Conservation (phyloP, 805 yeast species). For the Candida silvicultrix region DNA sequence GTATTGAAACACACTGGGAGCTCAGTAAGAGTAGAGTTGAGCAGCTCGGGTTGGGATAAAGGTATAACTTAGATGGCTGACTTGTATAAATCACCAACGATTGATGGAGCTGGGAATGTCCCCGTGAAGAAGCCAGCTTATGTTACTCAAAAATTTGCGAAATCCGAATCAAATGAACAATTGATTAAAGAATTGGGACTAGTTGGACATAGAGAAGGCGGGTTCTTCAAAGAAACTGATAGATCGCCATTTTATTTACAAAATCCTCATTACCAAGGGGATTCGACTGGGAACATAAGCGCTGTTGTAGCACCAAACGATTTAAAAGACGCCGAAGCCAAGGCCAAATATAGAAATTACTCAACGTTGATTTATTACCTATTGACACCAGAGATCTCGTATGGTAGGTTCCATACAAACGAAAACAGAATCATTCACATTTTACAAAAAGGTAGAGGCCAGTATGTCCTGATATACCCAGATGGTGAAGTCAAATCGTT, state of each 20-base stretch:
- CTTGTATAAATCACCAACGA: conserved; percentile 8
- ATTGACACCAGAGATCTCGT: conserved; percentile 42
- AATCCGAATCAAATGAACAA: conserved; percentile 18
- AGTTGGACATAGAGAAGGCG: conserved; percentile 48
- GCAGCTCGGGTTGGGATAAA: too few relatives aligned
- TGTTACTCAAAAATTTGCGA: conserved; percentile 4
- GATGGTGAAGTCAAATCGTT: conserved; percentile 43
- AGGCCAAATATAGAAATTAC: conserved; percentile 27
- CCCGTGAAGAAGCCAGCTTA: conserved; percentile 7
- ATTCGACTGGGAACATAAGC: background rate
- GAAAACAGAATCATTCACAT: conserved; percentile 49
- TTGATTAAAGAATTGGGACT: conserved; percentile 31
- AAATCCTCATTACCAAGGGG: conserved; percentile 26
- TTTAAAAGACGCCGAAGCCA: background rate
- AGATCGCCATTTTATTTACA: conserved; percentile 39
- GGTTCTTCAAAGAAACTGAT: conserved; percentile 51
- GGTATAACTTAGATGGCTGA: too few relatives aligned
- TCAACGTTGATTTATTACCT: conserved; percentile 49
- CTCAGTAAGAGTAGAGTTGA: too few relatives aligned
- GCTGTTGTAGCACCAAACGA: background rate
- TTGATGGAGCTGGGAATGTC: conserved; percentile 5
- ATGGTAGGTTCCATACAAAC: conserved; percentile 46
- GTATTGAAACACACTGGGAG: too few relatives aligned
- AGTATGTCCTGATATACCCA: conserved; percentile 47
- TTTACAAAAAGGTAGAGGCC: conserved; percentile 49